A percentile compares a stretch with the other conserved stretches of the same genome.
These are phyloP conservation scores for Candida frijolesensis DNA, from an alignment of 1,139 yeast species.

Conservation along the genomic window DNA sequence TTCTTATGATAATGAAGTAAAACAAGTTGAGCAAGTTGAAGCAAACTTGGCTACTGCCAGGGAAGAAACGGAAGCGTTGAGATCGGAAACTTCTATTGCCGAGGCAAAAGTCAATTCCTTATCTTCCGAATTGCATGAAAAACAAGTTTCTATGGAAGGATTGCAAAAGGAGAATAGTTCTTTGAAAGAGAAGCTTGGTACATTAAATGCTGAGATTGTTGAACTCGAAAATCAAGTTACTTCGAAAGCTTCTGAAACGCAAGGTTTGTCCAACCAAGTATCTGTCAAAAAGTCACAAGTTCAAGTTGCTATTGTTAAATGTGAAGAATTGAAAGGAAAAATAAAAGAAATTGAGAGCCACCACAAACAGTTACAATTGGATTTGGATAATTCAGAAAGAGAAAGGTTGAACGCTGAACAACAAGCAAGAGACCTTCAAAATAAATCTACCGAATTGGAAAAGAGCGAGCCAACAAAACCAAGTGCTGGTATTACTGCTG, in stretches of 20 bases:
- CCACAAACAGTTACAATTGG: conserved; percentile 26
- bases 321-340: conserved; percentile 42
- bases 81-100: conserved; percentile 74
- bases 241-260: conserved; percentile 52
- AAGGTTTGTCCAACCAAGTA: conserved; percentile 61
- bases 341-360: conserved; percentile 30
- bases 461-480: conserved; percentile 24
- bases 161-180: conserved; percentile 67
- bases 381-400: conserved; percentile 26
- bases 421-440: conserved; percentile 28
- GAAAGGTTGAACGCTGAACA: conserved; percentile 32
- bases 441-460: conserved; percentile 13
- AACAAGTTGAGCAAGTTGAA: conserved; percentile 74
- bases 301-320: conserved; percentile 60
- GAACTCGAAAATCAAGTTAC: conserved; percentile 61
- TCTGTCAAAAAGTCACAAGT: conserved; percentile 72
- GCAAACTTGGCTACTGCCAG: conserved; percentile 56
- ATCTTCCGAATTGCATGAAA: conserved; percentile 64
- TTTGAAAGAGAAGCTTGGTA: conserved; percentile 68
- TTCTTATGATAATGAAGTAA: conserved; percentile 77
- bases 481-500: conserved; percentile 15
- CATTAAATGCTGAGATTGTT: conserved; percentile 65
- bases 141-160: conserved; percentile 60
- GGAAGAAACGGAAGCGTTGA: conserved; percentile 70
- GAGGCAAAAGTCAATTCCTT: conserved; percentile 82